These are phyloP conservation scores for Kodamaea sp. DNA, from an alignment of 1,139 yeast species.

Conservation along the genomic window DNA sequence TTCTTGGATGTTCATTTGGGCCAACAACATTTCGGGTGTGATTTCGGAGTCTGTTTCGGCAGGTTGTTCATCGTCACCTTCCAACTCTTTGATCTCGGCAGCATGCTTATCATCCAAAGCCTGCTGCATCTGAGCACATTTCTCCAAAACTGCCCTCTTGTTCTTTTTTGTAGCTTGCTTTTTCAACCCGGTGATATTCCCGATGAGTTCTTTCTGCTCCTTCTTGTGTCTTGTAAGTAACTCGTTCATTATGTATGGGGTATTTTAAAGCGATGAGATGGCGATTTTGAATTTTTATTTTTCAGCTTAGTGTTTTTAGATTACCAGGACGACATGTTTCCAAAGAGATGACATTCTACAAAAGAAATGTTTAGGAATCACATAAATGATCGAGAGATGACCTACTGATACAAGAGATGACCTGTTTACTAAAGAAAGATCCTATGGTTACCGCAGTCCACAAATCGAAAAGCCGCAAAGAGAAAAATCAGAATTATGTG, in stretches of 20 bases:
- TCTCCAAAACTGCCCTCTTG: slow-evolving; percentile 52
- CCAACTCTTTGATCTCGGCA: slow-evolving; percentile 37
- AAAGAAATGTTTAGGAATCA: background rate
- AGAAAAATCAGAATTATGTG: no score
- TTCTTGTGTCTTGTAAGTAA: slow-evolving; percentile 61
- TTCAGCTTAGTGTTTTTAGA: background rate
- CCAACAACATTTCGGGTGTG: slow-evolving; percentile 63
- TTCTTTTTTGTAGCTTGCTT: slow-evolving; percentile 82
- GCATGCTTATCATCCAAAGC: slow-evolving; percentile 53
- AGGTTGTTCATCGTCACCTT: slow-evolving; percentile 4
- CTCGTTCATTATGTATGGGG: slow-evolving; percentile 39
- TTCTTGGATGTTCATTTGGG: slow-evolving; percentile 44
- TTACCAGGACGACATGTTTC: background rate
- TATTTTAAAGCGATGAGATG: slow-evolving; percentile 1
- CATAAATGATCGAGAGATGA: no score
- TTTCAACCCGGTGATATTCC: slow-evolving; percentile 68
- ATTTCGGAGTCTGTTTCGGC: slow-evolving; percentile 30
- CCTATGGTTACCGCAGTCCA: no score
- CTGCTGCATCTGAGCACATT: slow-evolving; percentile 57
- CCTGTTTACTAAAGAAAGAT: no score
- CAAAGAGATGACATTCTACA: background rate
- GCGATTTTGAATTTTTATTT: background rate
- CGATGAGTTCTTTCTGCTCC: slow-evolving; percentile 63
- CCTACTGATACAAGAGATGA: no score
- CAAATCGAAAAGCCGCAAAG: no score